These are phyloP conservation scores for Colletotrichum camelliae DNA, from an alignment of 2,329 filamentous ascomycete genomes.

Conservation along the genomic window DNA sequence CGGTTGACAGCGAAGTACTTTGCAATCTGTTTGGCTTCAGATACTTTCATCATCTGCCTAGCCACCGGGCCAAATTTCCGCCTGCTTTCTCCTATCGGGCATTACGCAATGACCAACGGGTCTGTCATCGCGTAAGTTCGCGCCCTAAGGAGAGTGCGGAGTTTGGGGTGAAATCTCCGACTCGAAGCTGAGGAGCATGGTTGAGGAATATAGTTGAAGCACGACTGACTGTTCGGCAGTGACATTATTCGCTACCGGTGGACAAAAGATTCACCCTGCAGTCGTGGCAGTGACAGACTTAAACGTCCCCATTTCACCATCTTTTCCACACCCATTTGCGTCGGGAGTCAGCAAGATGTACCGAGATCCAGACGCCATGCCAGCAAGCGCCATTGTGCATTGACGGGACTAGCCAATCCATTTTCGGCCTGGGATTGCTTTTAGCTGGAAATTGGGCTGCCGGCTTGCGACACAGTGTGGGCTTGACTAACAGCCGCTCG, in stretches of 20 bases:
- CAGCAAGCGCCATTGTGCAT: background rate
- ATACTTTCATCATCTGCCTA: background rate
- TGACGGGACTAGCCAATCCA: background rate
- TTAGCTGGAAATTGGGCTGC: background rate
- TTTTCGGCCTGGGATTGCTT: background rate
- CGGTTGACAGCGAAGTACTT: background rate
- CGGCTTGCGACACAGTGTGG: background rate
- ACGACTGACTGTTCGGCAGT: background rate
- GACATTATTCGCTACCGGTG: background rate
- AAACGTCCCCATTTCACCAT: background rate
- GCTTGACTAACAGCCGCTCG: background rate
- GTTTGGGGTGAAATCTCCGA: background rate
- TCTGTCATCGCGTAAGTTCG: slow-evolving; percentile 3
- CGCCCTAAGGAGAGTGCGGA: background rate
- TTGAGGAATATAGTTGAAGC: background rate
- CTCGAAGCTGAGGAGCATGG: background rate
- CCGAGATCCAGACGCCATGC: background rate
- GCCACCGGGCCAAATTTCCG: background rate
- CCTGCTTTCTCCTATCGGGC: background rate
- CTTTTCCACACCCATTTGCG: background rate
- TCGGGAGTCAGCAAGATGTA: background rate
- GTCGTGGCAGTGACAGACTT: background rate
- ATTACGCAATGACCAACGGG: background rate
- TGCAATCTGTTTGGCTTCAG: background rate
- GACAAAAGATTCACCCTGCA: background rate